Conservation (phyloP, 2,329 filamentous ascomycete species). For the Alternaria infectoria region DNA sequence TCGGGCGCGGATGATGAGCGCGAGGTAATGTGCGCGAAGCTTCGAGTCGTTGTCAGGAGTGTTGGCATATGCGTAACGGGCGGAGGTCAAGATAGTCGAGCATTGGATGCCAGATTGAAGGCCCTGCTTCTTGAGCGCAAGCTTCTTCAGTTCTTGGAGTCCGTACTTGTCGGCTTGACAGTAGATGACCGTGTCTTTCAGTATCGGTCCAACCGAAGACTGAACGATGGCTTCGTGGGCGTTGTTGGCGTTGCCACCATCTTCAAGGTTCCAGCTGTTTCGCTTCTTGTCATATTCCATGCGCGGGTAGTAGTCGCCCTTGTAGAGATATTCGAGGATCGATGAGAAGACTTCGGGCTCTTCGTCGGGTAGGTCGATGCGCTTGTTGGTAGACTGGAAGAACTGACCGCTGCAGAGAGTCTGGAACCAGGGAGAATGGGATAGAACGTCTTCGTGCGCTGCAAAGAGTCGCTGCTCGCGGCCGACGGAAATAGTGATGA, state of each 20-base stretch:
- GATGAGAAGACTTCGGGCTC: slow-evolving; percentile 90
- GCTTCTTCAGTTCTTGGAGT: slow-evolving; percentile 81
- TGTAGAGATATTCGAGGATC: slow-evolving; percentile 89
- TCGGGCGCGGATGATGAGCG: slow-evolving; percentile 86
- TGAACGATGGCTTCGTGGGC: slow-evolving; percentile 62
- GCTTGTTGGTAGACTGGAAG: slow-evolving; percentile 67
- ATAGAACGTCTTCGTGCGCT: slow-evolving; percentile 85
- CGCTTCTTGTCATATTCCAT: slow-evolving; percentile 81
- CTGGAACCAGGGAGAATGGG: slow-evolving; percentile 79
- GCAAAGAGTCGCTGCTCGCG: slow-evolving; percentile 85
- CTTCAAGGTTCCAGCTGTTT: slow-evolving; percentile 83
- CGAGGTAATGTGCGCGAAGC: slow-evolving; percentile 86
- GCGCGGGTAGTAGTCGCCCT: slow-evolving; percentile 89
- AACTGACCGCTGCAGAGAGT: slow-evolving; percentile 68
- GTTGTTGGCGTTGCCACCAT: slow-evolving; percentile 51
- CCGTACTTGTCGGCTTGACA: slow-evolving; percentile 86
- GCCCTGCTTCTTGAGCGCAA: slow-evolving; percentile 87
- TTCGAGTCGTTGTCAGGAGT: slow-evolving; percentile 92
- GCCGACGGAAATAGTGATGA: slow-evolving; percentile 83
- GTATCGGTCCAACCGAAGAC: slow-evolving; percentile 67
- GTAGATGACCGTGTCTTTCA: slow-evolving; percentile 91
- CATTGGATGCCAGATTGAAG: slow-evolving; percentile 84
- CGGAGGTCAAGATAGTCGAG: slow-evolving; percentile 82
- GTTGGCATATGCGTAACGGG: slow-evolving; percentile 87
- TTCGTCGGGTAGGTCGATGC: slow-evolving; percentile 81